Percentiles rank a stretch among this genome's conserved stretches.
phyloP scores from a whole-genome alignment of 306 rosid species.

The Cucumis melo region DNA sequence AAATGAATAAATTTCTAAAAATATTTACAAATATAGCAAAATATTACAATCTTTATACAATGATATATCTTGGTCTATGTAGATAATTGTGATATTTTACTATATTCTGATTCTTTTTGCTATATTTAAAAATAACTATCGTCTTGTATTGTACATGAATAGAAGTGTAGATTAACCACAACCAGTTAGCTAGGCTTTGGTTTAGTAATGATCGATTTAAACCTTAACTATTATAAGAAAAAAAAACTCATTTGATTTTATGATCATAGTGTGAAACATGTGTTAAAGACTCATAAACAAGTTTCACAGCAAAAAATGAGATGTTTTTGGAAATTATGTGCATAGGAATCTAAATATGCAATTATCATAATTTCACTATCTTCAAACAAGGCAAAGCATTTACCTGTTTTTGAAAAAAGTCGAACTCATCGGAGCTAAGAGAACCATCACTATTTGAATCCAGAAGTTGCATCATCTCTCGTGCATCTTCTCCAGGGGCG shows the following conservation, averaged over 20 bases:
- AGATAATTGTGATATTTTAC: too few relatives aligned
- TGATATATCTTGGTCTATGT: too few relatives aligned
- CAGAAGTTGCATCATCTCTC: slow-evolving; percentile 48
- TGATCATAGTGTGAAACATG: too few relatives aligned
- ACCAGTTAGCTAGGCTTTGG: background rate
- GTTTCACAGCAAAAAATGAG: background rate
- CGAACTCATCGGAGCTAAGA: slow-evolving; percentile 50
- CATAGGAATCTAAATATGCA: background rate
- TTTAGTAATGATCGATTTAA: background rate
- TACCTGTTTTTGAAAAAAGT: slow-evolving; percentile 61
- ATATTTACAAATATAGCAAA: too few relatives aligned
- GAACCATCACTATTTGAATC: slow-evolving; percentile 57
- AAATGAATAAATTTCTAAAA: too few relatives aligned
- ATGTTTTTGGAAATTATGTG: background rate
- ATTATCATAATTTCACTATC: background rate
- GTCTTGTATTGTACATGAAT: too few relatives aligned
- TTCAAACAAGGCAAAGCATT: background rate
- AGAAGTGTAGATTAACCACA: background rate
- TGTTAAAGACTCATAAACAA: background rate
- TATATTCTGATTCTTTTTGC: too few relatives aligned
- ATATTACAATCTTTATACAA: too few relatives aligned
- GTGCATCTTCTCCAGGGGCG: slow-evolving; percentile 82
- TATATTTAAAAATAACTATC: too few relatives aligned
- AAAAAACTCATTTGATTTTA: background rate
- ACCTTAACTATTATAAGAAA: too few relatives aligned